Conservation (phyloP, 1,139 yeast species). For the Casaregolazyma lundiana region DNA sequence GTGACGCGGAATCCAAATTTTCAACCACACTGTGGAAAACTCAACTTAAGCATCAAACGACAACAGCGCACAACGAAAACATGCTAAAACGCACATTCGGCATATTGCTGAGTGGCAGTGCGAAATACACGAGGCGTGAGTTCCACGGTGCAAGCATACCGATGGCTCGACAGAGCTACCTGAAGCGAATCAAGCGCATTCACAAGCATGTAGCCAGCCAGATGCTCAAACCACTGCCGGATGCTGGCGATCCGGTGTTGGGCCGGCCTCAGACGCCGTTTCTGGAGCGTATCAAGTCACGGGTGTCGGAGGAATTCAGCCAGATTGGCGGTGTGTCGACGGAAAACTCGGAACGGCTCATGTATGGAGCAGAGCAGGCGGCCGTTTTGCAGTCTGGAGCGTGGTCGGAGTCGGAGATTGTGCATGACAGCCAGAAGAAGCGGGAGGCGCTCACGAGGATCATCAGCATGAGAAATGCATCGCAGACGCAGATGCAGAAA, state of each 20-base stretch:
- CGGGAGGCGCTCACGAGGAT: slow-evolving; percentile 69
- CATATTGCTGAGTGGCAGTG: not conserved
- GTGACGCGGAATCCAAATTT: slow-evolving; percentile 2
- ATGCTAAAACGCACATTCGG: not conserved
- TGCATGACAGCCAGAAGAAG: slow-evolving; percentile 52
- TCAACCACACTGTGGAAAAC: not conserved
- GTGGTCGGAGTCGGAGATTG: slow-evolving; percentile 24
- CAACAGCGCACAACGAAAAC: not conserved
- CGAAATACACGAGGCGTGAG: not conserved
- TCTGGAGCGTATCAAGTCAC: slow-evolving; percentile 59
- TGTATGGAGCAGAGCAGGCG: slow-evolving; percentile 73
- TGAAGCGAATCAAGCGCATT: slow-evolving; percentile 26
- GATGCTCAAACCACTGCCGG: slow-evolving; percentile 28
- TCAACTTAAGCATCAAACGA: not conserved
- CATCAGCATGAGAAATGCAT: slow-evolving; percentile 67
- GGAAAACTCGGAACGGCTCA: slow-evolving; percentile 65
- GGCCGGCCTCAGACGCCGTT: slow-evolving; percentile 70
- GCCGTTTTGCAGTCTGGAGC: slow-evolving; percentile 42
- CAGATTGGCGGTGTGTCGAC: slow-evolving; percentile 36
- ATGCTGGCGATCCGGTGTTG: slow-evolving; percentile 67
- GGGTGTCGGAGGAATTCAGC: slow-evolving; percentile 58
- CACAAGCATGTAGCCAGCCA: slow-evolving; percentile 33
- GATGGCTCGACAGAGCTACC: slow-evolving; percentile 21
- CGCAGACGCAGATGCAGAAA: slow-evolving; percentile 52
- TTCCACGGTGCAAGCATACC: slow-evolving; percentile 7